Evolutionary conservation across 345 rosid species (phyloP), one percentile per base, ranked within the genome.

Genomic region (Gossypium sturtianum): DNA sequence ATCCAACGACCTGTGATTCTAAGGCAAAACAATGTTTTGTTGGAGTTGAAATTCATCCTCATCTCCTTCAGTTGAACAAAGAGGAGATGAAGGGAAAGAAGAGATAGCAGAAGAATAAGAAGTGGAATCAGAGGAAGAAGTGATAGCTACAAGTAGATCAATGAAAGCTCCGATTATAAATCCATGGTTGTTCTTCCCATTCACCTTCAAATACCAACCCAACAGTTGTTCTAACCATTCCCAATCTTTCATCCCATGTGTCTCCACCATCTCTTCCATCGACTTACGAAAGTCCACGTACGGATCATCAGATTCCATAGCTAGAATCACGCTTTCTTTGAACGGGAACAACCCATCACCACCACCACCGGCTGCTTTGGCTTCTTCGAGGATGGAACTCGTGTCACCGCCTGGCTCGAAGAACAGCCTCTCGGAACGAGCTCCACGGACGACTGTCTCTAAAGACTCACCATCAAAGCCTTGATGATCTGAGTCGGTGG

Each of bases 181-280:
- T 45, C 82, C 89, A 76, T 95, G 99, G 76, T 88, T 89, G 25
- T 81, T 85, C 83, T 84, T 89, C 56, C 87, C 92, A 48, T 95
- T 95, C 6, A 84, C 88, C 80, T 81, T 87, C 80, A 95, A 83
- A 80, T 91, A 95, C 96, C 93, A 90, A 1, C 86, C 85, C 68
- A 95, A 74, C 82, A 95, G 66, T 79, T 93, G 90, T 77, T 93
- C 96, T 54, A 95, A 81, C 27, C 87, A 71, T 7, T 79, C 90
- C 98, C 98, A 89, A 17, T 91, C 96, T 73, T 89, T 84, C 75
- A 91, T 60, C 49, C 86, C 87, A 70, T 88, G 85, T 29, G 84
- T 79, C 79, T 86, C 85, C 76, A 91, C 98, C 93, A 95, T 95
- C 77, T 91, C 90, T 83, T 91, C 97, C 98, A 95, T 95, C 0